Base-by-base conservation (phyloP, 768 basidiomycete genomes). In the Boletus speciosus region DNA sequence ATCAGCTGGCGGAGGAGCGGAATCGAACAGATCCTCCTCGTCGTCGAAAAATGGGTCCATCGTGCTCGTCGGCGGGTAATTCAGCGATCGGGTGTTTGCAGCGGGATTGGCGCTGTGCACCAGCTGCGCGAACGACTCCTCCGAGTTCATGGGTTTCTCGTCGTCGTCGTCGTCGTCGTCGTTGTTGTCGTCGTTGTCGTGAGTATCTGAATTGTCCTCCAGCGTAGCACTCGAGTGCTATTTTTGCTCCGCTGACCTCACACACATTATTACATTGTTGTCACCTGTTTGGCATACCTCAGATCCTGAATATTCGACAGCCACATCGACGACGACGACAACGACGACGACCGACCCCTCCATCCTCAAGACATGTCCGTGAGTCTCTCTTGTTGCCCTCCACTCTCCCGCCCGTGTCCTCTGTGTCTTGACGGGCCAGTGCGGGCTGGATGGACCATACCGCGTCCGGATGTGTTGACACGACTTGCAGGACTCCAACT, bases 11-110 rank as follows among this genome's bases (percentile, higher is more conserved):
- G 34, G 47, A 15, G 21, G 34, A 3, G 54, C 10, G 1, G 53
- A n/a, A 19, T 49, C 58, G 37, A 65, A 43, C 3, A 65, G 58
- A 55, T 85, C 82, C 50, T 90, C 88, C 59, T 88, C 86, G 51
- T 87, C 88, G 67, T 92, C 90, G 69, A 93, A 93, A 69, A 93
- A 93, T 0, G 67, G 90, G 71, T 93, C 90, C 72, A 93, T 76
- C 55, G 60, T 15, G 11, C 21, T 47, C 73, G 71, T 52, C 29
- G 86, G 85, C 15, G 86, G 85, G 66, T 88, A 86, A 48, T 79
- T 78, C 2, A 51, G 23, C 15, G 56, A 53, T 45, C 56, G 57
- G 31, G 19, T 54, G 37, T 27, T 48, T 4, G 58, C 58, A 8
- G 68, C 68, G 7, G 68, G 68, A 29, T 70, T 70, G 19, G 59